Percentiles rank a stretch among this genome's conserved stretches.
phyloP scores from a whole-genome alignment of 225 moss, liverwort and hornwort genomes.

The Rhytidiadelphus loreus region DNA sequence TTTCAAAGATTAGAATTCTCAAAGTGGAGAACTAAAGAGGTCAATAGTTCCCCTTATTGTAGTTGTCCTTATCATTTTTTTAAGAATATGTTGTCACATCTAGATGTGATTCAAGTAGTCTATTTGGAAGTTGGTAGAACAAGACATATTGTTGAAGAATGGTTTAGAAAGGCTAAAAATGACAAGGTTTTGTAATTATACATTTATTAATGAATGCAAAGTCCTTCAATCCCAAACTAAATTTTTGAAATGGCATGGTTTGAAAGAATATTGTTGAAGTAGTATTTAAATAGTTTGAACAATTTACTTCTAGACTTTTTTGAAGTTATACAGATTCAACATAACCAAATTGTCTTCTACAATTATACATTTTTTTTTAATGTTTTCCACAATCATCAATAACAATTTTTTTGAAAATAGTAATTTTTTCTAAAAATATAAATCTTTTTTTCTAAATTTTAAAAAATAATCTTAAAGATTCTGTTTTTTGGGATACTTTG shows the following conservation, averaged over 20 bases:
- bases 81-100: background rate
- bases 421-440: background rate
- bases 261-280: rapidly evolving
- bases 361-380: background rate
- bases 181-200: rapidly evolving
- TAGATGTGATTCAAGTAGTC: background rate
- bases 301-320: background rate
- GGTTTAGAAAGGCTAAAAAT: rapidly evolving
- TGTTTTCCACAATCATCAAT: rapidly evolving
- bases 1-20: background rate
- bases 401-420: background rate
- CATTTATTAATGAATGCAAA: background rate
- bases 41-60: background rate
- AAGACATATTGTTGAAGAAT: background rate
- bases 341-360: background rate
- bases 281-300: background rate
- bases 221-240: rapidly evolving
- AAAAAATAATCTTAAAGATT: background rate
- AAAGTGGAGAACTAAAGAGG: background rate
- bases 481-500: rapidly evolving
- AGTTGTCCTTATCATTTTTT: background rate
- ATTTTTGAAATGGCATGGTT: background rate
- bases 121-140: background rate
- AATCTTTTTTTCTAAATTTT: rapidly evolving
- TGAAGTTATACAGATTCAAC: background rate